phyloP scores from a whole-genome alignment of 2,329 filamentous ascomycete genomes.

The Aspergillus pseudoviridinutans region DNA sequence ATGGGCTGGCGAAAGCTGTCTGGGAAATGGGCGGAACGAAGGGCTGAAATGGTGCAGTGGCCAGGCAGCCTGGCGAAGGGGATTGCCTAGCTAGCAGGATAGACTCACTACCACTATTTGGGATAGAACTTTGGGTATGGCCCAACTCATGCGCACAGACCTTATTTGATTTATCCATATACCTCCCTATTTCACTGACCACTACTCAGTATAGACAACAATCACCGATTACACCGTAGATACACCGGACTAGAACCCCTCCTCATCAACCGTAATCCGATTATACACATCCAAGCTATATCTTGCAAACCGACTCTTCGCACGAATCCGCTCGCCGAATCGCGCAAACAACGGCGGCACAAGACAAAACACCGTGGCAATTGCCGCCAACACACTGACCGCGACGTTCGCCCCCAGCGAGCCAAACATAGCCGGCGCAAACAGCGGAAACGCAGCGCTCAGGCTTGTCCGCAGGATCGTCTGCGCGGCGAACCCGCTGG shows the following conservation, averaged over 20 bases:
- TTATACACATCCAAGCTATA: slow-evolving; percentile 24
- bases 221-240: too few relatives aligned
- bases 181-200: too few relatives aligned
- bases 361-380: slow-evolving; percentile 42
- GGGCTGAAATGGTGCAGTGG: too few relatives aligned
- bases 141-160: too few relatives aligned
- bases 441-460: slow-evolving; percentile 39
- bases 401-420: slow-evolving; percentile 38
- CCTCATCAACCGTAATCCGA: slow-evolving; percentile 6
- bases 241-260: background rate
- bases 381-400: slow-evolving; percentile 36
- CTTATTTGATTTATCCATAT: too few relatives aligned
- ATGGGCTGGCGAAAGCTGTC: background rate
- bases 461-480: slow-evolving; percentile 38
- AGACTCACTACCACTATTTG: background rate
- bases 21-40: too few relatives aligned
- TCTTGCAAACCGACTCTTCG: slow-evolving; percentile 35
- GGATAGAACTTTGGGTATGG: too few relatives aligned
- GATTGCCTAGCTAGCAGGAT: background rate
- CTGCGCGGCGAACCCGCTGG: slow-evolving; percentile 43
- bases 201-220: too few relatives aligned
- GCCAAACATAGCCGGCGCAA: slow-evolving; percentile 40
- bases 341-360: slow-evolving; percentile 36
- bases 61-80: background rate
- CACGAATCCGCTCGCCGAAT: slow-evolving; percentile 35